phyloP scores from a whole-genome alignment of 179 eudicot species.

The Silene vulgaris region DNA sequence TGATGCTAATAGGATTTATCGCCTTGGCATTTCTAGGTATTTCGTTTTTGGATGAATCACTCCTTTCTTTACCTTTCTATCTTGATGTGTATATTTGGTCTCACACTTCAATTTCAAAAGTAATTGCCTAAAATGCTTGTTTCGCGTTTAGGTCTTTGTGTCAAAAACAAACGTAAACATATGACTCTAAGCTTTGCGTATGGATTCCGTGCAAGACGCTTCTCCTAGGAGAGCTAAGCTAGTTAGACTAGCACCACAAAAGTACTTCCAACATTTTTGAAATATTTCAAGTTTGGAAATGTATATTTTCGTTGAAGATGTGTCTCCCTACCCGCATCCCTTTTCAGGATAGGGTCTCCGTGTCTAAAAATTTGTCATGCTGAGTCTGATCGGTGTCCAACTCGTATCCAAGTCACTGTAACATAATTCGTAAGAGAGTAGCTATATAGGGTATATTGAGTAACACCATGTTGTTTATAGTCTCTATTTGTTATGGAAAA shows the following conservation, averaged over 20 bases:
- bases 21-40: conserved; percentile 68
- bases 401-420: no score
- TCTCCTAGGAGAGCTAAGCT: no score
- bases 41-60: neutral
- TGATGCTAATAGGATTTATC: conserved; percentile 60
- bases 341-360: no score
- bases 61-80: neutral
- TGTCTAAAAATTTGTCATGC: no score
- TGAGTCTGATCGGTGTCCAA: no score
- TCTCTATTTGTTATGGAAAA: neutral
- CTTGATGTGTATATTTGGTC: neutral
- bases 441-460: neutral
- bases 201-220: no score
- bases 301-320: no score
- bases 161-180: neutral
- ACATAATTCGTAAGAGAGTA: neutral
- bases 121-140: neutral
- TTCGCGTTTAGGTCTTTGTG: neutral
- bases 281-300: no score
- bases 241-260: no score
- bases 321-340: no score
- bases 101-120: neutral
- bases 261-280: no score
- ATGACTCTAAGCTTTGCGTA: neutral
- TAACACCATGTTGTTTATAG: neutral